Evolutionary conservation across 1,284 basidiomycete genomes (phyloP).

Genomic region (Boletus hoseneyae): DNA sequence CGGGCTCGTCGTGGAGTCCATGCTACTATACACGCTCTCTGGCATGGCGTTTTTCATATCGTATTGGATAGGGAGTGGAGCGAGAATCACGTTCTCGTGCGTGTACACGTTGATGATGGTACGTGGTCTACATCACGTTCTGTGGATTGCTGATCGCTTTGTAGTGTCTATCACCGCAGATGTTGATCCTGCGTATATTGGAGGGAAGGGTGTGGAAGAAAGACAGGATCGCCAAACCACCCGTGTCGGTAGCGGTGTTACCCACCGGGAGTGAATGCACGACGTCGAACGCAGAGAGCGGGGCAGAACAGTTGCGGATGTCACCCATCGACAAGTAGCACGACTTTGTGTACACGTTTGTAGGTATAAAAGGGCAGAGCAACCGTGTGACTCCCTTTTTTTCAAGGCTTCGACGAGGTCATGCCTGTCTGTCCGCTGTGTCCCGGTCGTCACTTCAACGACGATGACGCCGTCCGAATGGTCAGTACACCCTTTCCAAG

Average conservation of each 20-base stretch:
- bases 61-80: background rate
- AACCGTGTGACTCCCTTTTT: too few species aligned
- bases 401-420: too few species aligned
- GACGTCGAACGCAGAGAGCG: background rate
- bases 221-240: background rate
- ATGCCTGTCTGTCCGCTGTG: slow-evolving; percentile 24
- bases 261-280: background rate
- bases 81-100: background rate
- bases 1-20: background rate
- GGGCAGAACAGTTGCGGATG: too few species aligned
- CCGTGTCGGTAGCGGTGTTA: background rate
- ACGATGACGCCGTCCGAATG: slow-evolving; percentile 8
- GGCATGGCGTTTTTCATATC: background rate
- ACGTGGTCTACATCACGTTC: background rate
- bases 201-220: slow-evolving; percentile 4
- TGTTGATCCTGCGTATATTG: slow-evolving; percentile 7
- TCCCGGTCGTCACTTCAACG: slow-evolving; percentile 15
- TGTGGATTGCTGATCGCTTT: background rate
- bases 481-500: slow-evolving; percentile 13
- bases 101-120: background rate
- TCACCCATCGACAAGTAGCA: too few species aligned
- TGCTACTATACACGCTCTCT: background rate
- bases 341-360: too few species aligned
- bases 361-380: too few species aligned
- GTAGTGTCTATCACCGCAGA: slow-evolving; percentile 19